Base-by-base conservation (phyloP, 2,329 filamentous ascomycete genomes). In the Epichloe coenophiala region DNA sequence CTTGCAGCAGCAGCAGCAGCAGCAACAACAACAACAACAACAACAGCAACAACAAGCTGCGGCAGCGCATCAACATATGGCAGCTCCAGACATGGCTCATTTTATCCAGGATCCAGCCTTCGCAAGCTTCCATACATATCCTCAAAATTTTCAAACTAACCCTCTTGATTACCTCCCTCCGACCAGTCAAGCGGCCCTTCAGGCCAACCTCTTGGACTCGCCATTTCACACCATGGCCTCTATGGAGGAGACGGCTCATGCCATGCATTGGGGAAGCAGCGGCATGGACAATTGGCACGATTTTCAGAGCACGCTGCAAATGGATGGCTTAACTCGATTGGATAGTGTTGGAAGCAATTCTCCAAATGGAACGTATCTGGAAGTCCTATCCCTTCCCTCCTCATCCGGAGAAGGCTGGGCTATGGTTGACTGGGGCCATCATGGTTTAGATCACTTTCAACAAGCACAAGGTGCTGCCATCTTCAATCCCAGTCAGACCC, bases 391-490 rank as follows among this genome's bases (percentile, higher is more conserved):
- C 6, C 72, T 95, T 42, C 77, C 80, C 23, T 84, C 82, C 50
- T 88, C 88, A 56, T 87, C 86, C 61, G 89, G 94, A 59, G 87
- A 90, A 59, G 87, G 88, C 52, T 97, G 90, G 90, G 81, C 80
- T 47, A 79, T 86, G 57, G 82, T 96, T 51, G 86, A 93, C 57
- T 78, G 81, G 63, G 83, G 83, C 53, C 80, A 83, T 53, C 83
- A 80, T 54, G 84, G 83, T 47, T 59, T 69, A 38, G 81, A 86
- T 58, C 86, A 91, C 58, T 68, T 69, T 53, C 64, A 68, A 47
- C 71, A 73, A 52, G 60, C 63, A 5, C 77, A 78, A 48, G 78
- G 73, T 55, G 66, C 73, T 40, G 83, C 86, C 57, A 90, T 95
- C 61, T 94, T 95, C 74, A 95, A 96, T 68, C 91, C 91, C 2